Evolutionary conservation across 345 rosid genomes (phyloP).

Genomic region (Cardamine occulta): DNA sequence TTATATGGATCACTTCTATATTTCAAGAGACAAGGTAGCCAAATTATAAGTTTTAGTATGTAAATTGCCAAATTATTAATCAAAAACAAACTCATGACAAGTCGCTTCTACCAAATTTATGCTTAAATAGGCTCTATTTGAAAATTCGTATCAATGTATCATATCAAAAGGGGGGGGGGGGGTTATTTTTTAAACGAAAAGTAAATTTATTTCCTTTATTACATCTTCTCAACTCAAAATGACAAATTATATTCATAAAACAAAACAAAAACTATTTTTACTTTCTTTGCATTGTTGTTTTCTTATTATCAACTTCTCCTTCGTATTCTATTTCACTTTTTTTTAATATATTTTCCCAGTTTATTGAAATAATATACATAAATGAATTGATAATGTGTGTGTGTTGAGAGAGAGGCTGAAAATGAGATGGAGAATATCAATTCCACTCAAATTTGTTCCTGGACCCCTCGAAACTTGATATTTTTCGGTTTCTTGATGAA

Average conservation of each 20-base stretch:
- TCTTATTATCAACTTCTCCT: neutral
- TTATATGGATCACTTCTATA: constrained; percentile 6
- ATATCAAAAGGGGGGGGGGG: neutral
- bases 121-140: neutral
- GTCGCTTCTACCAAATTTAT: neutral
- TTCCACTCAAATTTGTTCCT: constrained; percentile 39
- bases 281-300: neutral
- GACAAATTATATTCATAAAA: neutral
- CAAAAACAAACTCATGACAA: neutral
- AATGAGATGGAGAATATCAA: constrained; percentile 18
- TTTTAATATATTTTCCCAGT: too few species aligned
- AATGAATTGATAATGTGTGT: too few species aligned
- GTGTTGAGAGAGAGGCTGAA: constrained; percentile 17
- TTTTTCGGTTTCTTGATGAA: constrained; percentile 30
- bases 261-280: neutral
- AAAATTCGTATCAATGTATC: neutral
- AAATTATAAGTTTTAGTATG: constrained; percentile 4
- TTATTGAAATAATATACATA: too few species aligned
- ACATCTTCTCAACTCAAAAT: neutral
- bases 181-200: too few species aligned
- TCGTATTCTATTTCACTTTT: too few species aligned
- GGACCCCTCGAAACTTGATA: constrained; percentile 38
- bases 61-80: constrained; percentile 4
- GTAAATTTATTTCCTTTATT: too few species aligned
- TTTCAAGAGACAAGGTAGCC: constrained; percentile 29